A percentile compares a stretch with the other conserved stretches of the same genome.
These are phyloP conservation scores for Exophiala bonariae DNA, from an alignment of 2,329 filamentous ascomycete species.

Conservation along the genomic window DNA sequence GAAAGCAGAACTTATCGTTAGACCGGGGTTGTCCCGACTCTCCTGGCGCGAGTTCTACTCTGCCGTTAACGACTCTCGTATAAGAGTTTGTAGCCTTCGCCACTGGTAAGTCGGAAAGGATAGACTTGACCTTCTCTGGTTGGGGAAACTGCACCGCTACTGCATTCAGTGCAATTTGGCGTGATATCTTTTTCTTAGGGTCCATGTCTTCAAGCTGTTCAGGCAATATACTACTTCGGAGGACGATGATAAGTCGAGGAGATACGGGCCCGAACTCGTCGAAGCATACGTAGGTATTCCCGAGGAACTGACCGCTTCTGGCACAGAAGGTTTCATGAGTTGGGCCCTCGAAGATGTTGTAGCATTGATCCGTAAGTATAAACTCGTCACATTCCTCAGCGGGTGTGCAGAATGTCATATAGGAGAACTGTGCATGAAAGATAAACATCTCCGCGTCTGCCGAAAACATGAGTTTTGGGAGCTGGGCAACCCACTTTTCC, in stretches of 20 bases:
- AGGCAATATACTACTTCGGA: slow-evolving; percentile 18
- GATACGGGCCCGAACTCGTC: slow-evolving; percentile 23
- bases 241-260: slow-evolving; percentile 23
- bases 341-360: slow-evolving; percentile 34
- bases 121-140: too few species aligned
- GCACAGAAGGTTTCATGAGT: background rate
- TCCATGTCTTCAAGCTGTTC: slow-evolving; percentile 2
- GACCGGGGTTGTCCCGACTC: too few species aligned
- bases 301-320: background rate
- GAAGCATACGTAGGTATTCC: slow-evolving; percentile 18
- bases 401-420: slow-evolving; percentile 35
- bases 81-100: too few species aligned
- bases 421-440: slow-evolving; percentile 29
- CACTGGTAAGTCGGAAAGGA: too few species aligned
- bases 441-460: slow-evolving; percentile 34
- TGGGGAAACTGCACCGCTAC: too few species aligned
- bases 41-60: too few species aligned
- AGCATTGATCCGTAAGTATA: slow-evolving; percentile 35
- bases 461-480: slow-evolving; percentile 30
- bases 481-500: slow-evolving; percentile 29
- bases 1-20: too few species aligned
- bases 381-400: slow-evolving; percentile 32
- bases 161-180: too few species aligned
- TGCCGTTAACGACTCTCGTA: too few species aligned
- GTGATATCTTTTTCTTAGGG: background rate